Evolutionary conservation across 345 rosid genomes (phyloP).

Genomic region (Hypericum androsaemum): DNA sequence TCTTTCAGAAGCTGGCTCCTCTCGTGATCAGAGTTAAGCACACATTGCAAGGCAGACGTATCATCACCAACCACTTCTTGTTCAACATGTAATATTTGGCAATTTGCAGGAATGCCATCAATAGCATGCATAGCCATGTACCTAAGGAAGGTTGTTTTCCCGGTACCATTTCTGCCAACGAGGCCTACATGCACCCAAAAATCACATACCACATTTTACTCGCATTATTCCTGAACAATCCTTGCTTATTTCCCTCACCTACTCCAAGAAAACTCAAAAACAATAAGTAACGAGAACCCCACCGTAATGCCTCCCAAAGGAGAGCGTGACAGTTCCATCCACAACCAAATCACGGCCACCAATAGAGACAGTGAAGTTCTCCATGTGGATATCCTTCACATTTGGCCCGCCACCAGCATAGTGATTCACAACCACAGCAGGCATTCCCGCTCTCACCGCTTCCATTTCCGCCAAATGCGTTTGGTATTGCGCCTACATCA

Average conservation of each 20-base stretch:
- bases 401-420: slow-evolving; percentile 57
- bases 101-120: slow-evolving; percentile 87
- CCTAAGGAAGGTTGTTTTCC: slow-evolving; percentile 95
- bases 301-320: slow-evolving; percentile 98
- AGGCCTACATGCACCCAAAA: slow-evolving; percentile 47
- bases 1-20: slow-evolving; percentile 79
- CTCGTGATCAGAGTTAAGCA: slow-evolving; percentile 83
- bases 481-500: slow-evolving; percentile 67
- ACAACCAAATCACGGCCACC: slow-evolving; percentile 98
- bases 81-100: slow-evolving; percentile 96
- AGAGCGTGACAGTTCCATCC: slow-evolving; percentile 76
- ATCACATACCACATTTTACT: not conserved
- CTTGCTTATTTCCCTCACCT: too few relatives aligned
- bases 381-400: slow-evolving; percentile 88
- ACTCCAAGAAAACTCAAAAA: slow-evolving; percentile 4
- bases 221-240: too few relatives aligned
- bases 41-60: slow-evolving; percentile 85
- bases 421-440: slow-evolving; percentile 70
- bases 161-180: slow-evolving; percentile 98
- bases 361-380: slow-evolving; percentile 81
- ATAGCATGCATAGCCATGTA: slow-evolving; percentile 97
- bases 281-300: slow-evolving; percentile 20
- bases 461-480: slow-evolving; percentile 96
- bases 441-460: slow-evolving; percentile 93
- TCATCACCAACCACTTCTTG: slow-evolving; percentile 96